Conservation (phyloP, 1,284 basidiomycete genomes). For the Tylopilus orsonianus region DNA sequence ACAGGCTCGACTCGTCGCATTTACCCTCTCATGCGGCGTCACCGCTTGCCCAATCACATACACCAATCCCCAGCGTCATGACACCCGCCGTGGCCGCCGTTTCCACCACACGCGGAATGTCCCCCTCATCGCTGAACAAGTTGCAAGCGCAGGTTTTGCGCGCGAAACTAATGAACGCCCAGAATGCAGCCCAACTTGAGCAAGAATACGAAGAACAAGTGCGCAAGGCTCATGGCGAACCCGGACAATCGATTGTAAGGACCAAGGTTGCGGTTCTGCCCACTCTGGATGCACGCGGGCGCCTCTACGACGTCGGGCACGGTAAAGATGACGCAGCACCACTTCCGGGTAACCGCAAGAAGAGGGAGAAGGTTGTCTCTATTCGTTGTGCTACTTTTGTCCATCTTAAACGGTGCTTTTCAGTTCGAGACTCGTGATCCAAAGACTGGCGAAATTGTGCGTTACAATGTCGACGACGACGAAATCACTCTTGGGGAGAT, state of each 20-base stretch:
- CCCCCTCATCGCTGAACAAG: slow-evolving; percentile 83
- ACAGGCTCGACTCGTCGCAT: slow-evolving; percentile 55
- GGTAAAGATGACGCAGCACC: slow-evolving; percentile 52
- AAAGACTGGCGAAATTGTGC: slow-evolving; percentile 83
- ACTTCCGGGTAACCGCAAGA: slow-evolving; percentile 70
- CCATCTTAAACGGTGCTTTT: slow-evolving; percentile 3
- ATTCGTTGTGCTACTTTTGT: background rate
- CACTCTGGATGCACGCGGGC: slow-evolving; percentile 84
- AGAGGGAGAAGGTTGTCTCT: slow-evolving; percentile 66
- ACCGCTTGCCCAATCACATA: slow-evolving; percentile 57
- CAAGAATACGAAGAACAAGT: slow-evolving; percentile 78
- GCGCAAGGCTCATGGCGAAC: slow-evolving; percentile 49
- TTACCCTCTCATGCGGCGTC: slow-evolving; percentile 51
- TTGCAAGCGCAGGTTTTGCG: slow-evolving; percentile 92
- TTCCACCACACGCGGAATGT: slow-evolving; percentile 48
- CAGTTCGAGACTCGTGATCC: slow-evolving; percentile 87
- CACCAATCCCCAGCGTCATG: slow-evolving; percentile 88
- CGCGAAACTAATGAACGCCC: slow-evolving; percentile 80
- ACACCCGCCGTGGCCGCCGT: slow-evolving; percentile 59
- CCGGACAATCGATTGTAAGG: slow-evolving; percentile 46
- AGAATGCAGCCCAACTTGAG: slow-evolving; percentile 76
- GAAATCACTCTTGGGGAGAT: slow-evolving; percentile 84
- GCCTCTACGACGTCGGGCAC: slow-evolving; percentile 88
- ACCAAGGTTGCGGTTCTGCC: slow-evolving; percentile 82
- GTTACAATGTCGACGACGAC: slow-evolving; percentile 90